These are phyloP conservation scores for Candida anglica DNA, from an alignment of 805 yeast genomes.

Conservation along the genomic window DNA sequence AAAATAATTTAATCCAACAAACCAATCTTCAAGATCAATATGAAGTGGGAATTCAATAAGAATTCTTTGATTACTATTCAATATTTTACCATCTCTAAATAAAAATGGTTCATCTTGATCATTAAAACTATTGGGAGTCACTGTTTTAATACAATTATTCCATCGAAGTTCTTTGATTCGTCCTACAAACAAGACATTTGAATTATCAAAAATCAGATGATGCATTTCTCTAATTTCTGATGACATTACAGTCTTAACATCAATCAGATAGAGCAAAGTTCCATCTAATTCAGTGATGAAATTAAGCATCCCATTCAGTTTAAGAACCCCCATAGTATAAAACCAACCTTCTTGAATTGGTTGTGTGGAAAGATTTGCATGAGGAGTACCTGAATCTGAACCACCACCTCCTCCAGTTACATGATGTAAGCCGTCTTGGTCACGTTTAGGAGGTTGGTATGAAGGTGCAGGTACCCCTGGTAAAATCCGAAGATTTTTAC, in stretches of 20 bases:
- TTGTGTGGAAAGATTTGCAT: slow-evolving; percentile 1
- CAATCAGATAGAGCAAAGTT: slow-evolving; percentile 52
- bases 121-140: slow-evolving; percentile 10
- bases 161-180: slow-evolving; percentile 50
- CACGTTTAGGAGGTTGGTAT: slow-evolving; percentile 13
- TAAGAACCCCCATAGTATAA: slow-evolving; percentile 64
- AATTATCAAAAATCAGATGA: slow-evolving; percentile 56
- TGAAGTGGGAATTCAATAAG: slow-evolving; percentile 61
- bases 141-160: slow-evolving; percentile 32
- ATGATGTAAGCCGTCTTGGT: not conserved
- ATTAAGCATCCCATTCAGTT: slow-evolving; percentile 59
- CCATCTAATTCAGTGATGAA: slow-evolving; percentile 64
- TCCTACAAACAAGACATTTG: slow-evolving; percentile 59
- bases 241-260: slow-evolving; percentile 46
- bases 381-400: not conserved
- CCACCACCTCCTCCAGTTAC: not conserved
- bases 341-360: slow-evolving; percentile 59
- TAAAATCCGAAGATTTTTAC: slow-evolving; percentile 33
- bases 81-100: slow-evolving; percentile 27
- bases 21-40: slow-evolving; percentile 75
- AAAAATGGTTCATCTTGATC: slow-evolving; percentile 26
- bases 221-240: slow-evolving; percentile 65
- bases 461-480: slow-evolving; percentile 36
- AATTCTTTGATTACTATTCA: slow-evolving; percentile 37
- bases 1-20: slow-evolving; percentile 61